Conservation (phyloP, 192 early-diverging fungal species). For the Backusella luteola region DNA sequence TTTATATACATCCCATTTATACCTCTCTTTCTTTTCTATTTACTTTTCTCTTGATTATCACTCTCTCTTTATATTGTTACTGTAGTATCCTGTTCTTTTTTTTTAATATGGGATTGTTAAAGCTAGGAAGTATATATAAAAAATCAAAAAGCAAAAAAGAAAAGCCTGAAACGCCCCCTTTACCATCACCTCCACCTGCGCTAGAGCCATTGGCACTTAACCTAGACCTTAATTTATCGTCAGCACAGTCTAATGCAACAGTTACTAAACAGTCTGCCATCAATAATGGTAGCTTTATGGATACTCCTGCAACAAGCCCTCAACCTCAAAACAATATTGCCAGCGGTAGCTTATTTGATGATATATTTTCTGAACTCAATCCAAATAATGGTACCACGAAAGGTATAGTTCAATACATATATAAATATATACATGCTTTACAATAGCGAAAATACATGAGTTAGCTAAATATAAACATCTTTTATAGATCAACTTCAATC, state of each 20-base stretch:
- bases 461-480: background rate
- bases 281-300: background rate
- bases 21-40: constrained; percentile 1
- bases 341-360: constrained; percentile 27
- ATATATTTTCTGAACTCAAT: constrained; percentile 24
- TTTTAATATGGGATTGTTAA: constrained; percentile 11
- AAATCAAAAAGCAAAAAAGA: constrained; percentile 12
- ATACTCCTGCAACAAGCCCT: background rate
- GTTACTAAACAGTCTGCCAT: background rate
- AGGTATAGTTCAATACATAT: background rate
- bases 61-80: background rate
- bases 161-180: background rate
- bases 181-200: background rate
- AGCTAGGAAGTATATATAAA: constrained; percentile 19
- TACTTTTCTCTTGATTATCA: background rate
- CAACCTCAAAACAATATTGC: background rate
- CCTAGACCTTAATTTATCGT: background rate
- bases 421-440: background rate
- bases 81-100: background rate
- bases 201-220: constrained; percentile 1
- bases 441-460: background rate
- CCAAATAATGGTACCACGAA: constrained; percentile 3
- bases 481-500: constrained; percentile 11
- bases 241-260: background rate
- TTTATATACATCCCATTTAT: background rate